phyloP scores from a whole-genome alignment of 2,329 filamentous ascomycete genomes.

The Didymella keratinophila region DNA sequence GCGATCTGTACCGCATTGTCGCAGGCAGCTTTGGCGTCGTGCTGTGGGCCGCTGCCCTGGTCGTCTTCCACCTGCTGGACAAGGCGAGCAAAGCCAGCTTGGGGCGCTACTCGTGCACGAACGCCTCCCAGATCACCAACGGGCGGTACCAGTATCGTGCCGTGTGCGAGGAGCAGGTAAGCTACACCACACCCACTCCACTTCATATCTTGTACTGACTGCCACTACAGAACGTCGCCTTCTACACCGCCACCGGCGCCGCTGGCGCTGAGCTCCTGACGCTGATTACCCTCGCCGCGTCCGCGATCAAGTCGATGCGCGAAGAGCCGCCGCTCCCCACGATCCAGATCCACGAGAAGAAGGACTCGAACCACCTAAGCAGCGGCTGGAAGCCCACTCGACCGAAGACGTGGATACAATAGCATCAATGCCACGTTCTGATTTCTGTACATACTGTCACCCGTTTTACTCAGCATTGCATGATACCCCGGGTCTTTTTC shows the following conservation, averaged over 20 bases:
- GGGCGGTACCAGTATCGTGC: constrained; percentile 49
- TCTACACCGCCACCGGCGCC: constrained; percentile 48
- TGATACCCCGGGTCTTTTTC: constrained; percentile 9
- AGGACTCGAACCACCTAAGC: constrained; percentile 27
- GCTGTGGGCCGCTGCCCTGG: constrained; percentile 44
- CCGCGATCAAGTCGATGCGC: constrained; percentile 39
- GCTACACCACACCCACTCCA: background rate
- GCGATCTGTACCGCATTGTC: constrained; percentile 46
- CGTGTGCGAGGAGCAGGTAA: constrained; percentile 50
- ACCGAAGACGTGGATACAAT: constrained; percentile 21
- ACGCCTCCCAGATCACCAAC: constrained; percentile 46
- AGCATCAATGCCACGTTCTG: constrained; percentile 2
- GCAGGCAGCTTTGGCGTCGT: constrained; percentile 46
- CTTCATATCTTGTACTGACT: constrained; percentile 24
- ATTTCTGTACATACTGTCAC: constrained; percentile 2
- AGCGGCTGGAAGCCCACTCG: constrained; percentile 11
- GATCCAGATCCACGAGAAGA: constrained; percentile 39
- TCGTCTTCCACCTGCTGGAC: constrained; percentile 46
- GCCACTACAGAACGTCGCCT: constrained; percentile 40
- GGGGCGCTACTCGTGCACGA: constrained; percentile 47
- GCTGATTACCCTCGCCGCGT: constrained; percentile 44
- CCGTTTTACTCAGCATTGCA: background rate
- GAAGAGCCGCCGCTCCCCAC: constrained; percentile 33
- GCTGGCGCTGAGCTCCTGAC: constrained; percentile 43
- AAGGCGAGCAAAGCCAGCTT: constrained; percentile 49